Percentiles rank a stretch among this genome's conserved stretches.
These are phyloP conservation scores for Gaertneriomyces semiglobifer DNA, from an alignment of 192 early-diverging fungal species.

Conservation along the genomic window DNA sequence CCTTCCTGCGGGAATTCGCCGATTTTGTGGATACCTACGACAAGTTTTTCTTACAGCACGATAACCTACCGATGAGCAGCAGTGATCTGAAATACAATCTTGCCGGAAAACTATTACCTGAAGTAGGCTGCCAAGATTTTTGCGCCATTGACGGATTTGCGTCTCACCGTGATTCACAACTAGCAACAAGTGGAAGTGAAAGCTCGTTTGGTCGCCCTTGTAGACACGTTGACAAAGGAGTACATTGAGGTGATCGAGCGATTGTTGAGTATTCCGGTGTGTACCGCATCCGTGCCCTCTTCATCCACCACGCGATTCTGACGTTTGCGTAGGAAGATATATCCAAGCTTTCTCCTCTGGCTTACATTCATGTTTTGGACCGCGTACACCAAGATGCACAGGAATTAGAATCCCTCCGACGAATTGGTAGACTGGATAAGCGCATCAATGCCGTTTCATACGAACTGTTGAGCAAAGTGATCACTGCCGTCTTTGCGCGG, in stretches of 20 bases:
- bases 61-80: neutral
- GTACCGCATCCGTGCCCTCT: slow-evolving; percentile 9
- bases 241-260: slow-evolving; percentile 43
- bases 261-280: slow-evolving; percentile 51
- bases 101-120: slow-evolving; percentile 30
- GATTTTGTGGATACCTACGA: slow-evolving; percentile 47
- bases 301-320: neutral
- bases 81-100: neutral
- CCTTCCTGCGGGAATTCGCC: slow-evolving; percentile 44
- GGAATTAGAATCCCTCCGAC: slow-evolving; percentile 14
- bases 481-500: slow-evolving; percentile 34
- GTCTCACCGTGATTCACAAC: no score
- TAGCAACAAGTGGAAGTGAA: slow-evolving; percentile 26
- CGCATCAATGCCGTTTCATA: slow-evolving; percentile 29
- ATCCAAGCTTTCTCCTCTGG: slow-evolving; percentile 27
- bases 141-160: no score
- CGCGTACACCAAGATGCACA: slow-evolving; percentile 30
- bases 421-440: slow-evolving; percentile 22
- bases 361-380: slow-evolving; percentile 38
- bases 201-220: slow-evolving; percentile 32
- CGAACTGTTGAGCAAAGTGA: slow-evolving; percentile 32
- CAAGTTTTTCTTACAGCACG: slow-evolving; percentile 40
- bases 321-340: slow-evolving; percentile 30
- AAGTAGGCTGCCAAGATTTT: slow-evolving; percentile 3
- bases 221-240: slow-evolving; percentile 38